phyloP scores from a whole-genome alignment of 331 rosid species.

The Erythrophleum ivorense region DNA sequence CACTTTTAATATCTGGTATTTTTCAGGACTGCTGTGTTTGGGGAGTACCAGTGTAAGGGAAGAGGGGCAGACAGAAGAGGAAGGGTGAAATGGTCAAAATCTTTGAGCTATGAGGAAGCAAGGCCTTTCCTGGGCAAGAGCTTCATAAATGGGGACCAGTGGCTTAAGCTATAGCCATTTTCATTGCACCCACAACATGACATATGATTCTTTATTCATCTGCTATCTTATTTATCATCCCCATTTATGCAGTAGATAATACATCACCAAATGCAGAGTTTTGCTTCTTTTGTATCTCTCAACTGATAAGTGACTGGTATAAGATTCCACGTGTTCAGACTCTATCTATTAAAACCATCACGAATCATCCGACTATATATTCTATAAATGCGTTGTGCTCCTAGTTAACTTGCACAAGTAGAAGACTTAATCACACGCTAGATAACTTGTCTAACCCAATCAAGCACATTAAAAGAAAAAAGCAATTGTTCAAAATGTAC shows the following conservation, averaged over 20 bases:
- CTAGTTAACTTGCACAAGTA: background rate
- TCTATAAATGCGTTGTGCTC: background rate
- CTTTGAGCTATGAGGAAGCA: slow-evolving; percentile 49
- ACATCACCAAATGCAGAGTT: background rate
- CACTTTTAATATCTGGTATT: background rate
- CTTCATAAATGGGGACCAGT: slow-evolving; percentile 59
- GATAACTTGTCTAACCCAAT: too few relatives aligned
- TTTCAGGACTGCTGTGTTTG: slow-evolving; percentile 83
- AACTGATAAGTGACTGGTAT: background rate
- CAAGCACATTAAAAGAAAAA: too few relatives aligned
- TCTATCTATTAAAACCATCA: background rate
- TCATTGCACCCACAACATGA: background rate
- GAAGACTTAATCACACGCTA: background rate
- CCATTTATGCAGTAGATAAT: background rate
- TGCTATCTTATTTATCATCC: background rate
- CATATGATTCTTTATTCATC: background rate
- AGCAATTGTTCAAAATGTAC: too few relatives aligned
- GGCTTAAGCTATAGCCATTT: slow-evolving; percentile 53
- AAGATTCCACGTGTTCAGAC: background rate
- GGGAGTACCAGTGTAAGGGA: slow-evolving; percentile 71
- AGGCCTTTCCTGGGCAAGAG: slow-evolving; percentile 52
- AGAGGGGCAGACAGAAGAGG: slow-evolving; percentile 55
- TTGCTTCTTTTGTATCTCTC: too few relatives aligned
- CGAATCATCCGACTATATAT: background rate
- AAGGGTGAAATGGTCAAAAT: slow-evolving; percentile 59